Evolutionary conservation across 768 basidiomycete species (phyloP), one percentile per base, ranked within the genome.

Genomic region (Pulveroboletus sp.): DNA sequence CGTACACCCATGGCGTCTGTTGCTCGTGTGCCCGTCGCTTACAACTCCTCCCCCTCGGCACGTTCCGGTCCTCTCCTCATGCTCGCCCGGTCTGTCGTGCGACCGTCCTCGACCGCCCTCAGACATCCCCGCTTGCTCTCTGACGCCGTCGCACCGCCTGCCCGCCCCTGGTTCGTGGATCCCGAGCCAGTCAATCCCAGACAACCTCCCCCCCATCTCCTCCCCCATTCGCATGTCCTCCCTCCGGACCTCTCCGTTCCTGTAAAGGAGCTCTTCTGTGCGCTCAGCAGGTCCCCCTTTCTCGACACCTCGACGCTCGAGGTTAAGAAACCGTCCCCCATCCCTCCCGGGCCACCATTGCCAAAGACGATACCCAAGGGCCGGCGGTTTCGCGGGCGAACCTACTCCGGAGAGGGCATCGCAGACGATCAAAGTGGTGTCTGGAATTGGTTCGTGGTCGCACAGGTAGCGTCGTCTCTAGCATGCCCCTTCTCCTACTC

Each of bases 401-500:
- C 84, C 0, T 81, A 82, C 65, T 72, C 74, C 3, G 86, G 85
- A 21, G 82, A 86, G 57, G 83, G 85, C 11, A 61, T 70, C 8
- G 69, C 70, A 49, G 77, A 81, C 18, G 71, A 75, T 2, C 72
- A 73, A 0, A 73, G 74, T 14, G 79, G 81, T 3, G 66, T 89
- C n/a, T 90, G 89, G 89, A 77, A 71, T 51, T 90, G 89, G 89
- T 69, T 84, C 14, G 70, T 90, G 11, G 71, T 83, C 50, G 88
- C 83, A 5, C 86, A 91, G 74, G 88, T 84, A 49, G 30, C 66
- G 52, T 45, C 39, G 6, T 10, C 11, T 31, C 21, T 33, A 26
- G n/a, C 9, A 1, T 17, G 1, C n/a, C 30, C 11, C 24, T 12
- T 5, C 21, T 14, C 12, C 5, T 17, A 1, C 46, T 17, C 6